Evolutionary conservation across 345 rosid genomes (phyloP).

Genomic region (Heritiera fomes): DNA sequence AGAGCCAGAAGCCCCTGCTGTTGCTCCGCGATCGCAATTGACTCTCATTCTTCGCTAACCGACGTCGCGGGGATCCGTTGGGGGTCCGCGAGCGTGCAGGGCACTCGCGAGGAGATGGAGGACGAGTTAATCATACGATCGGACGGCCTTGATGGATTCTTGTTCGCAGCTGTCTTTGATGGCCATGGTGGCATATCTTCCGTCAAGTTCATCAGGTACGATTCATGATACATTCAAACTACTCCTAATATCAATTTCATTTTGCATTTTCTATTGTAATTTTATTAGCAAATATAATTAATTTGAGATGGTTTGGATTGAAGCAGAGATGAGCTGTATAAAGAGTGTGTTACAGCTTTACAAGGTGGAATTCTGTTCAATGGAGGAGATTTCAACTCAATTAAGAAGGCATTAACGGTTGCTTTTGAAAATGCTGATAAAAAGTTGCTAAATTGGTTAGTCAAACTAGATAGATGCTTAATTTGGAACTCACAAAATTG

Average conservation of each 20-base stretch:
- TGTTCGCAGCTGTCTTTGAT: constrained; percentile 85
- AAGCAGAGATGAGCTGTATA: constrained; percentile 81
- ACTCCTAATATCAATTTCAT: not conserved
- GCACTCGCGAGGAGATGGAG: constrained; percentile 86
- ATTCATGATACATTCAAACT: not conserved
- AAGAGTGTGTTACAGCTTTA: constrained; percentile 70
- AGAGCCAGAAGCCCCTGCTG: constrained; percentile 37
- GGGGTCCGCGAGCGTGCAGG: constrained; percentile 77
- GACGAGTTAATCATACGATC: constrained; percentile 69
- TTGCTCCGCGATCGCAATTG: constrained; percentile 87
- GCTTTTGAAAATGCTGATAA: constrained; percentile 74
- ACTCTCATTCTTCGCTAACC: constrained; percentile 63
- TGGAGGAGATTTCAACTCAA: constrained; percentile 51
- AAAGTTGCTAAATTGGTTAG: constrained; percentile 66
- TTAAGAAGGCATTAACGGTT: constrained; percentile 48
- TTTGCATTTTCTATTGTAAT: not conserved
- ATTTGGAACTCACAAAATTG: not conserved
- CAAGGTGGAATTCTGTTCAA: constrained; percentile 69
- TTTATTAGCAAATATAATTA: not conserved
- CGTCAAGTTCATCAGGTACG: constrained; percentile 72
- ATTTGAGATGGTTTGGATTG: constrained; percentile 17
- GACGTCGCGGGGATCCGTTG: constrained; percentile 64
- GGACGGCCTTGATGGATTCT: constrained; percentile 75
- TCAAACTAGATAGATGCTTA: not conserved
- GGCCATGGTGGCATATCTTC: constrained; percentile 86